Percentiles rank a stretch among this genome's conserved stretches.
These are phyloP conservation scores for Camelina laxa DNA, from an alignment of 345 rosid species.

Conservation along the genomic window DNA sequence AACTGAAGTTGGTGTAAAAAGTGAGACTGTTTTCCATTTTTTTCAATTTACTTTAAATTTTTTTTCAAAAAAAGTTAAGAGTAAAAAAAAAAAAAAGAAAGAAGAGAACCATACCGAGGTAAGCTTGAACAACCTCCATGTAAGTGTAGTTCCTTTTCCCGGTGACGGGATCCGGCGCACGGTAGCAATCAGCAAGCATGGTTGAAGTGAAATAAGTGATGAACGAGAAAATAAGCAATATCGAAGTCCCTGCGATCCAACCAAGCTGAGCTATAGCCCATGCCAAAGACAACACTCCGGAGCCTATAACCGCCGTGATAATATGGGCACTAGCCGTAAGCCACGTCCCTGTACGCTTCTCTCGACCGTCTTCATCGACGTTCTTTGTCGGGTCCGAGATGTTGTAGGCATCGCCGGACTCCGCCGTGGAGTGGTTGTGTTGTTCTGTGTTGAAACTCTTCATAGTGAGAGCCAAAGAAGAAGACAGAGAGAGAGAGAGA, in stretches of 20 bases:
- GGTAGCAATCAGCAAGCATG: conserved; percentile 82
- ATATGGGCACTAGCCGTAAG: conserved; percentile 89
- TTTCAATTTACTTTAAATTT: background rate
- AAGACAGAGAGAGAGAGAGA: background rate
- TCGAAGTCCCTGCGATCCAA: conserved; percentile 71
- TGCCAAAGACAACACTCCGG: conserved; percentile 85
- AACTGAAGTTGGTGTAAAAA: conserved; percentile 8
- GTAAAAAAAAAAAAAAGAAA: too few species aligned
- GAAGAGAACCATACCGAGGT: conserved; percentile 55
- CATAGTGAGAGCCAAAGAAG: conserved; percentile 20
- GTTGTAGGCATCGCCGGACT: conserved; percentile 29
- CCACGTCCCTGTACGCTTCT: conserved; percentile 74
- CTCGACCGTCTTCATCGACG: conserved; percentile 44
- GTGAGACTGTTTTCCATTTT: background rate
- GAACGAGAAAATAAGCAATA: conserved; percentile 66
- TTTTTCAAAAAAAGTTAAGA: too few species aligned
- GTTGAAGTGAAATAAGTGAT: conserved; percentile 80
- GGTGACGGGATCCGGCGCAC: conserved; percentile 76
- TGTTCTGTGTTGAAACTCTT: conserved; percentile 41
- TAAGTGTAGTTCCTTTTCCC: conserved; percentile 91
- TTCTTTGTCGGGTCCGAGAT: conserved; percentile 34
- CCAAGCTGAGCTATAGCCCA: conserved; percentile 96
- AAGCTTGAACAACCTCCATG: conserved; percentile 80
- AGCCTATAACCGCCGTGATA: conserved; percentile 93
- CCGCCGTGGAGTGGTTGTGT: conserved; percentile 36